A percentile compares a stretch with the other conserved stretches of the same genome.
phyloP scores from a whole-genome alignment of 78 protist genomes.

The Tieghemostelium lacteum region DNA sequence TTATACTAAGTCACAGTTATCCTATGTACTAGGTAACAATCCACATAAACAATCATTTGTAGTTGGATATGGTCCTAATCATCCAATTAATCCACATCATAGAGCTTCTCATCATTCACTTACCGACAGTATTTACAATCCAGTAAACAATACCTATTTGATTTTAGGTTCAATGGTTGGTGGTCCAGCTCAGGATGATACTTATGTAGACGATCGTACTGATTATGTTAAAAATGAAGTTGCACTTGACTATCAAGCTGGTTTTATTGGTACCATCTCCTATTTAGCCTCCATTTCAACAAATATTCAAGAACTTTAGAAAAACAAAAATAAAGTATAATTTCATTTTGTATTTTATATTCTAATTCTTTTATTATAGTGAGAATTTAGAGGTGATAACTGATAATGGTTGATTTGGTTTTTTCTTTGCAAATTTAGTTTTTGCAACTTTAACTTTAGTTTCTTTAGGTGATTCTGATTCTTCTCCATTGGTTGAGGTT shows the following conservation, averaged over 20 bases:
- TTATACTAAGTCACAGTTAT: slow-evolving; percentile 23
- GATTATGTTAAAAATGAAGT: slow-evolving; percentile 66
- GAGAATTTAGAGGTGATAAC: too few species aligned
- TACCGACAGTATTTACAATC: slow-evolving; percentile 19
- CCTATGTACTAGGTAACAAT: slow-evolving; percentile 55
- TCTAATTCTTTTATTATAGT: too few species aligned
- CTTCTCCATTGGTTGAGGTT: too few species aligned
- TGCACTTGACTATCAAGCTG: slow-evolving; percentile 66
- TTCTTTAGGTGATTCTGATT: too few species aligned
- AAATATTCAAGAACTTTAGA: too few species aligned
- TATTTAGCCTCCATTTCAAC: too few species aligned
- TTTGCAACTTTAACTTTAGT: too few species aligned
- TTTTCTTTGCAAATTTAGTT: too few species aligned
- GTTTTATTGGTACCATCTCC: slow-evolving; percentile 39
- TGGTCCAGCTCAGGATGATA: slow-evolving; percentile 28
- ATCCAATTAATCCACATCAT: slow-evolving; percentile 70
- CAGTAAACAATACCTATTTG: slow-evolving; percentile 39
- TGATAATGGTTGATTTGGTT: too few species aligned
- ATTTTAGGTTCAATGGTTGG: slow-evolving; percentile 12
- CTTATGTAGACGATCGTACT: slow-evolving; percentile 23
- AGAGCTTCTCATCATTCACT: slow-evolving; percentile 57
- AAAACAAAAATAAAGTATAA: too few species aligned
- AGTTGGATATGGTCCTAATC: slow-evolving; percentile 53
- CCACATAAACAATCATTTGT: slow-evolving; percentile 57
- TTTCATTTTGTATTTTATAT: too few species aligned